Evolutionary conservation across 441 rosid genomes (phyloP), one percentile per base, ranked within the genome.

Genomic region (Populus hybrid): DNA sequence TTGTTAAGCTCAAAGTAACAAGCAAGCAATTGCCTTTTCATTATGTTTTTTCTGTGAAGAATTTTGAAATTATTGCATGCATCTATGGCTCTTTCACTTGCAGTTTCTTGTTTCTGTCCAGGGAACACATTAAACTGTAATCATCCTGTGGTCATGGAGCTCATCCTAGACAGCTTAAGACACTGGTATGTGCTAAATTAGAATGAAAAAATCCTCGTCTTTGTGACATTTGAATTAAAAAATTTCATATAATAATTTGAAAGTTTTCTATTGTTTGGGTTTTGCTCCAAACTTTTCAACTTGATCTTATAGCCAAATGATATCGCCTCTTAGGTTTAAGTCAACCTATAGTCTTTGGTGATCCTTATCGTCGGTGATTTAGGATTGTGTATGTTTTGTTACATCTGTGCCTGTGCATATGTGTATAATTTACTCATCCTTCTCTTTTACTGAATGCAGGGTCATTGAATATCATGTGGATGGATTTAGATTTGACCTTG

Each of bases 401-500:
- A 29, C 31, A 7, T 3, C 10, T 21, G 61, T 6, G 24, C 20
- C 9, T 20, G 3, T 71, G 56, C 26, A 18, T 21, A 10, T 6
- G 26, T 64, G 8, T 18, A 10, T 4, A 6, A 6, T 64, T 36
- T 73, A 29, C 9, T 78, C 23, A 35, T 74, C 72, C 29, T 70
- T 59, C 56, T 75, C 50, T 67, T 78, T 65, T 72, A 24, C 59
- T 56, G 61, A 79, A 80, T 21, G 66, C 83, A 95, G 97, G 98
- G 94, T 89, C 71, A 83, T 80, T 35, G 95, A 93, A 69, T 95
- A 95, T 85, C 99, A 92, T 56, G 90, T 95, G 78, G 99, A 95
- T 84, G 99, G 99, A 78, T 95, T 95, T 77, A 88, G 99, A 66
- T 95, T 95, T 85, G 98, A 95, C 89, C 97, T 95, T 64, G 93